Evolutionary conservation across 495 filamentous ascomycete genomes (phyloP), one percentile per base, ranked within the genome.

Genomic region (Barbatosphaeria neglecta): DNA sequence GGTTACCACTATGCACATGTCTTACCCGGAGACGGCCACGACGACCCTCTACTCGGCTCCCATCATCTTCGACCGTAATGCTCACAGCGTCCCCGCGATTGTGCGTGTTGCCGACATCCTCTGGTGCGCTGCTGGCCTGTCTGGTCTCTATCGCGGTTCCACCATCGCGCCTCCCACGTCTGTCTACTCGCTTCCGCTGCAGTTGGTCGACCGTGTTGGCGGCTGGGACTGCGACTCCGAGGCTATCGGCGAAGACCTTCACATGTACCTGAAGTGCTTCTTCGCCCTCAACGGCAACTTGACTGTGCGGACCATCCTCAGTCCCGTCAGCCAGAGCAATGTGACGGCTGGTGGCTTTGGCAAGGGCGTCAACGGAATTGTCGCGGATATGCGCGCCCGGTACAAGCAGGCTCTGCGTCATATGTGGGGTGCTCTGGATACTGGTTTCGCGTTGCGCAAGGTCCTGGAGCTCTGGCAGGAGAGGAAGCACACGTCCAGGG

Each of bases 201-300:
- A 70, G 18, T 57, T 85, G 25, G 78, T 76, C 25, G 76, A 83
- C 52, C 64, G 68, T 18, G 81, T 83, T 17, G 76, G 77, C 7
- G 80, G 80, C 22, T 83, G 78, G 80, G 80, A 82, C 50, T 77
- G 74, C 50, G 78, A 76, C 46, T 68, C 76, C 5, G 78, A 80
- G 31, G 78, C 81, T 13, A 83, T 85, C 47, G 81, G 81, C 41
- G 81, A 85, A 56, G 81, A 85, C 52, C 62, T 85, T 57, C 81
- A 85, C 62, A 85, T 84, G 81, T 78, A 82, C 47, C 64, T 84
- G 42, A 84, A 85, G 62, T 85, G 81, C 64, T 85, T 84, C 62
- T 84, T 84, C 45, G 77, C 78, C 4, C 70, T 82, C 1, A 77
- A 76, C 23, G 80, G 81, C 9, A 77, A 81, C 49, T 47, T 85